Base-by-base conservation (phyloP, 495 filamentous ascomycete species). In the Aspergillus nanangensis region DNA sequence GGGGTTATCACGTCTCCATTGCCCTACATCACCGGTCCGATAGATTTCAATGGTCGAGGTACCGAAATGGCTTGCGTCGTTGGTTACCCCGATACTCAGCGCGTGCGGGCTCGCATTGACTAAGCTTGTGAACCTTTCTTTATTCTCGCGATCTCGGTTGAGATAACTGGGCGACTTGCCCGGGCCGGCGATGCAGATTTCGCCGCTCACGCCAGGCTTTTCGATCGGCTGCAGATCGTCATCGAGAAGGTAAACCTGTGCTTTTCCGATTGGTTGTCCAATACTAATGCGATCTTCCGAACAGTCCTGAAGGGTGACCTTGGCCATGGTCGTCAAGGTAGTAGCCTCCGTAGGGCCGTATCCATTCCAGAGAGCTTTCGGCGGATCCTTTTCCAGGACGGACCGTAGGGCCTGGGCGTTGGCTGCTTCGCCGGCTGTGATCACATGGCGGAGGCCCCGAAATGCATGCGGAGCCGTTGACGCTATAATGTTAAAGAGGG, bases 311-410 rank as follows among this genome's bases (percentile, higher is more conserved):
- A 22, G 2, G n/a, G 5, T 27, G 3, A 54, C 23, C 4, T 10
- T 25, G 1, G 22, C 15, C 24, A 46, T 51, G 13, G 40, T 50
- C 9, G 38, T 33, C 22, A 48, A 38, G 31, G 38, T 47, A 0
- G 65, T 66, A 1, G 58, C 41, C 36, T 64, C 61, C 0, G 58
- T 51, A 1, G 61, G 61, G 9, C 61, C 61, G 34, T 64, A 64
- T 8, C 11, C 42, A 43, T 63, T 61, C 31, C 47, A 62, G 20
- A 66, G 35, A 19, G 24, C 13, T 18, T 38, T 17, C 3, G 51
- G 51, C 4, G 51, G 37, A 9, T 22, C 41, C 8, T 21, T 13
- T 5, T 23, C 19, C 2, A 47, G 43, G 13, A 51, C 37, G 2
- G 3, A 42, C 5, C 38, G 5, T 20, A 40, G 5, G 2, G 21